phyloP scores from a whole-genome alignment of 768 basidiomycete genomes.

The Sutorius australiensis region DNA sequence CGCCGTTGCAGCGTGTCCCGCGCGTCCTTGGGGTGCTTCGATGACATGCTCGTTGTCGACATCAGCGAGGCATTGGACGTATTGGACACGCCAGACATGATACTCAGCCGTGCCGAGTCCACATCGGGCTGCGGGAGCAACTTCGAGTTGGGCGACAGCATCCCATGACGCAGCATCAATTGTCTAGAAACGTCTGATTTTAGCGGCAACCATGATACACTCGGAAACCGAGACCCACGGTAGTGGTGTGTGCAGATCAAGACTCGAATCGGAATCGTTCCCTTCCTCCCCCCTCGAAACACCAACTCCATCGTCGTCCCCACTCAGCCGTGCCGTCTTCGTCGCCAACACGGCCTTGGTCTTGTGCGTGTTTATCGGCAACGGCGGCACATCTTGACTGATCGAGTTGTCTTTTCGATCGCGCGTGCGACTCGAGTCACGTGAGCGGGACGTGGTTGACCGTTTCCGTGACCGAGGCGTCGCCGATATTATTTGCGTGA shows the following conservation, averaged over 20 bases:
- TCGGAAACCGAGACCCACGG: slow-evolving; percentile 45
- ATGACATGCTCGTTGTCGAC: slow-evolving; percentile 23
- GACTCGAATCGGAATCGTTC: slow-evolving; percentile 56
- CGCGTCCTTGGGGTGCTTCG: slow-evolving; percentile 44
- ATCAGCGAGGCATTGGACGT: slow-evolving; percentile 23
- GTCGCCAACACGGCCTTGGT: neutral
- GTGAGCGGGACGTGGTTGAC: slow-evolving; percentile 21
- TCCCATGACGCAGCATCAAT: slow-evolving; percentile 62
- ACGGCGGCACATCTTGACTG: slow-evolving; percentile 11
- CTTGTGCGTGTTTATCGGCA: slow-evolving; percentile 7
- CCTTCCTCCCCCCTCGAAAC: slow-evolving; percentile 29
- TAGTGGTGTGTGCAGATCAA: slow-evolving; percentile 65
- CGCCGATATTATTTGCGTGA: slow-evolving; percentile 36
- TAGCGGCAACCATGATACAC: neutral
- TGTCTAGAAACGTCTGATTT: slow-evolving; percentile 36
- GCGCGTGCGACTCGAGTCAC: slow-evolving; percentile 17
- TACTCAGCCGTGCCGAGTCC: slow-evolving; percentile 23
- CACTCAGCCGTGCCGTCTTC: neutral
- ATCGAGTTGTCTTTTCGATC: slow-evolving; percentile 15
- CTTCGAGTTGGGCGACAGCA: slow-evolving; percentile 64
- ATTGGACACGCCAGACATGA: slow-evolving; percentile 25
- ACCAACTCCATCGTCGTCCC: neutral
- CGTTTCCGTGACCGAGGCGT: slow-evolving; percentile 36
- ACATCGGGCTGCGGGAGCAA: slow-evolving; percentile 38
- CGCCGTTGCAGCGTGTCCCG: slow-evolving; percentile 56